Evolutionary conservation across 2,329 filamentous ascomycete species (phyloP).

Genomic region (Epichloe sp.): DNA sequence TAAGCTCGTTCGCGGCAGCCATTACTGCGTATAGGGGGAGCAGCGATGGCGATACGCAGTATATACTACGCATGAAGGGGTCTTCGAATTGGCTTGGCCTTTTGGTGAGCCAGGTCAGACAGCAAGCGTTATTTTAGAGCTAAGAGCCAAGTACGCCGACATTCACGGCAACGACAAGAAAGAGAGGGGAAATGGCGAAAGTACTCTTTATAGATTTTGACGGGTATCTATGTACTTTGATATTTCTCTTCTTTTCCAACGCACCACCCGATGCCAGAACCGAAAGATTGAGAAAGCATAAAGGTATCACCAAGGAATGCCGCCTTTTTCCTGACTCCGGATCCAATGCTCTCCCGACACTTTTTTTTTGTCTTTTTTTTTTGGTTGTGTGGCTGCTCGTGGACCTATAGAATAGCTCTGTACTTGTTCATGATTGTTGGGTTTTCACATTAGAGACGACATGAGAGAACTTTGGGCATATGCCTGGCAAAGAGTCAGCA

Average conservation of each 20-base stretch:
- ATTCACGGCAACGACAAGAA: neutral
- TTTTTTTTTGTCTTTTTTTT: neutral
- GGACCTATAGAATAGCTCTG: neutral
- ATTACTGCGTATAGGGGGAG: slow-evolving; percentile 50
- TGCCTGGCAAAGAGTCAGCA: slow-evolving; percentile 37
- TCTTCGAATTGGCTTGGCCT: slow-evolving; percentile 52
- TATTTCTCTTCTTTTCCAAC: neutral
- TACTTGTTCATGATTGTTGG: neutral
- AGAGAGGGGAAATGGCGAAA: slow-evolving; percentile 7
- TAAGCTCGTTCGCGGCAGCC: slow-evolving; percentile 47
- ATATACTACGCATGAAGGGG: slow-evolving; percentile 40
- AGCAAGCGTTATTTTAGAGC: slow-evolving; percentile 29
- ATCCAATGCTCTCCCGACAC: slow-evolving; percentile 4
- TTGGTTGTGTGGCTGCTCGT: neutral
- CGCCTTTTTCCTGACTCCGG: slow-evolving; percentile 6
- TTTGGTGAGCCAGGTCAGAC: slow-evolving; percentile 35
- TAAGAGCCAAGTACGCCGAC: slow-evolving; percentile 13
- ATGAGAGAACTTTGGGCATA: slow-evolving; percentile 77
- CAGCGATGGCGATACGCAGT: slow-evolving; percentile 27
- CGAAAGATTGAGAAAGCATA: neutral
- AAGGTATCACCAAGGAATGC: slow-evolving; percentile 1
- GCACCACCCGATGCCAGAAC: neutral
- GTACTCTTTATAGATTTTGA: slow-evolving; percentile 4
- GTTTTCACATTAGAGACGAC: slow-evolving; percentile 54
- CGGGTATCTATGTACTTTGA: slow-evolving; percentile 9